A percentile compares a stretch with the other conserved stretches of the same genome.
These are phyloP conservation scores for Colletotrichum tanaceti DNA, from an alignment of 2,329 filamentous ascomycete species.

Conservation along the genomic window DNA sequence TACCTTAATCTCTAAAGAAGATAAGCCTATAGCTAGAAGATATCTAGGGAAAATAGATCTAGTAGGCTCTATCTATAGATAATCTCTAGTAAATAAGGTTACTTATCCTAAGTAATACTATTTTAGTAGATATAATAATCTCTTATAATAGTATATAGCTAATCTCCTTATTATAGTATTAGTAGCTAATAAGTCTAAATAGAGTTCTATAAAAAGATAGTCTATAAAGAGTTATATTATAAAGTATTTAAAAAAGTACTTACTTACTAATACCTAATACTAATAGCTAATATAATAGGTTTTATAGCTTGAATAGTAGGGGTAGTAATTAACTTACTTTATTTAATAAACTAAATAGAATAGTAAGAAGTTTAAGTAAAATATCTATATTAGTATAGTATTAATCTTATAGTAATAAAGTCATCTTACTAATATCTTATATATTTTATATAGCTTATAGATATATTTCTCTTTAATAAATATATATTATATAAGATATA, in stretches of 20 bases:
- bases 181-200: not conserved
- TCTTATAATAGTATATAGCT: not conserved
- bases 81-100: not conserved
- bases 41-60: conserved; percentile 1
- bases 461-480: conserved; percentile 9
- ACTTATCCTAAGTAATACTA: not conserved
- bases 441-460: not conserved
- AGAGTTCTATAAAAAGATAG: not conserved
- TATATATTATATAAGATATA: conserved; percentile 6
- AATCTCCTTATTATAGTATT: not conserved
- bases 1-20: conserved; percentile 1
- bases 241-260: not conserved
- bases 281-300: not conserved
- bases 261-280: not conserved
- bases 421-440: conserved; percentile 1
- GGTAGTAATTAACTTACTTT: not conserved
- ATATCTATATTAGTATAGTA: not conserved
- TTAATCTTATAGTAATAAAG: not conserved
- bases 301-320: not conserved
- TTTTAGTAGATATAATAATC: not conserved
- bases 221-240: not conserved
- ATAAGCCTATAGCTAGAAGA: conserved; percentile 1
- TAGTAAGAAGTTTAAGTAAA: not conserved
- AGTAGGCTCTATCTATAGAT: conserved; percentile 5
- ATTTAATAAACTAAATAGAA: not conserved